A percentile compares a stretch with the other conserved stretches of the same genome.
Evolutionary conservation across 1,284 basidiomycete species (phyloP).

Genomic region (Tetrapyrgos nigripes): DNA sequence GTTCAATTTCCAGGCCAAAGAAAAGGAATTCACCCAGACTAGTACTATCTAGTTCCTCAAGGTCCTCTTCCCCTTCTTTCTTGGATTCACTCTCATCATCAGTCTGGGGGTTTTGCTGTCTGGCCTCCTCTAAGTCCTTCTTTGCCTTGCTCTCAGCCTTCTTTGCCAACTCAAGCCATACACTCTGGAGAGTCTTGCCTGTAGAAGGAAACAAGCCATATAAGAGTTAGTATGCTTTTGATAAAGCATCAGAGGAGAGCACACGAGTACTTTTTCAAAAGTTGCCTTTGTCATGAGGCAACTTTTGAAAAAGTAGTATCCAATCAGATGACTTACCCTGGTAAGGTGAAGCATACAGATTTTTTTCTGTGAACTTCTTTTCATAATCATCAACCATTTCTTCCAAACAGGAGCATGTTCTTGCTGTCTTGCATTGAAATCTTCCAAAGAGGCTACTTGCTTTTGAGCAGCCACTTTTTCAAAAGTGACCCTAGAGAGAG

Average conservation of each 20-base stretch:
- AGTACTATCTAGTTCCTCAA: background rate
- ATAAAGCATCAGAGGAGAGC: too few species aligned
- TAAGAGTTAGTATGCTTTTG: too few species aligned
- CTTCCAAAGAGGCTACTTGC: background rate
- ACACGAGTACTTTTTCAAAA: too few species aligned
- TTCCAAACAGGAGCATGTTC: background rate
- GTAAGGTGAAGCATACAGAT: background rate
- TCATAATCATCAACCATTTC: background rate
- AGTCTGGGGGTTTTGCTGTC: too few species aligned
- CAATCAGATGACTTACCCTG: background rate
- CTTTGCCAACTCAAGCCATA: too few species aligned
- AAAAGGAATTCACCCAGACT: background rate
- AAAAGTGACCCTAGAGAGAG: background rate
- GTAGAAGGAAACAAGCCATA: too few species aligned
- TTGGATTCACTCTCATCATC: too few species aligned
- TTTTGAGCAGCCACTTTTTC: background rate
- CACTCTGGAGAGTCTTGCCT: too few species aligned
- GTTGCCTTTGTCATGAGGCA: too few species aligned
- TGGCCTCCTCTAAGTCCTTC: too few species aligned
- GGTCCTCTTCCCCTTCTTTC: background rate
- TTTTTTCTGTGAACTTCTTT: background rate
- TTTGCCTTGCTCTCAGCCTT: too few species aligned
- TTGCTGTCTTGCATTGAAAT: background rate
- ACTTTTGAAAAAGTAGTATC: background rate
- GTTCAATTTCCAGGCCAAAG: background rate